phyloP scores from a whole-genome alignment of 2,329 filamentous ascomycete genomes.

The Rasamsonia emersonii region DNA sequence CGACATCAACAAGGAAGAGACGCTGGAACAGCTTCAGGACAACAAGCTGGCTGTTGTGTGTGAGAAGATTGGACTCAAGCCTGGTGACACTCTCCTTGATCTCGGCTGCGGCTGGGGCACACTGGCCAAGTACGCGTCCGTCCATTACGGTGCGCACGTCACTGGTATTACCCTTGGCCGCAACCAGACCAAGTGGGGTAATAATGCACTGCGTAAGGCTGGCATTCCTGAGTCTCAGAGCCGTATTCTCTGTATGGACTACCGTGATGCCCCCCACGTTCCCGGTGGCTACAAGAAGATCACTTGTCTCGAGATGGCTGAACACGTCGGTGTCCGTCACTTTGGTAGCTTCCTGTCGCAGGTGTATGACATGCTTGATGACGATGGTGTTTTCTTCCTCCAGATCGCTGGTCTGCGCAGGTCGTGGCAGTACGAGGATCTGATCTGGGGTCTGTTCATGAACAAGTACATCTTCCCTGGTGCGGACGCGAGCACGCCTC shows the following conservation, averaged over 20 bases:
- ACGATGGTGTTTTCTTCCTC: constrained; percentile 91
- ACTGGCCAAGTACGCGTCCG: constrained; percentile 82
- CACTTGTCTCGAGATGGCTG: constrained; percentile 95
- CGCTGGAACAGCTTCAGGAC: constrained; percentile 90
- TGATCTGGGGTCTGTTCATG: constrained; percentile 98
- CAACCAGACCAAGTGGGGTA: constrained; percentile 97
- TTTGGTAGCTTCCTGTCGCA: constrained; percentile 73
- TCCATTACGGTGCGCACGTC: constrained; percentile 78
- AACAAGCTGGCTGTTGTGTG: constrained; percentile 95
- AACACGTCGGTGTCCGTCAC: constrained; percentile 93
- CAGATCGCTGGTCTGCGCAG: constrained; percentile 92
- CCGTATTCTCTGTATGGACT: constrained; percentile 91
- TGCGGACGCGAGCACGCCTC: constrained; percentile 87
- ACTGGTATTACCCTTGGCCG: constrained; percentile 89
- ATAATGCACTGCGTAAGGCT: constrained; percentile 72
- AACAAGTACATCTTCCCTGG: constrained; percentile 99
- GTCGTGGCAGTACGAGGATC: constrained; percentile 94
- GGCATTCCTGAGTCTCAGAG: constrained; percentile 82
- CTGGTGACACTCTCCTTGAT: constrained; percentile 77
- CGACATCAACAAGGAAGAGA: constrained; percentile 78
- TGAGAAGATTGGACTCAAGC: constrained; percentile 82
- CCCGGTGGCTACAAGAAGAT: constrained; percentile 84
- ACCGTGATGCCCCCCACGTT: constrained; percentile 82
- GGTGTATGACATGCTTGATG: constrained; percentile 90
- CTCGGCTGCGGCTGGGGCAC: constrained; percentile 99